Base-by-base conservation (phyloP, 805 yeast species). In the Monosporozyma siamensis region DNA sequence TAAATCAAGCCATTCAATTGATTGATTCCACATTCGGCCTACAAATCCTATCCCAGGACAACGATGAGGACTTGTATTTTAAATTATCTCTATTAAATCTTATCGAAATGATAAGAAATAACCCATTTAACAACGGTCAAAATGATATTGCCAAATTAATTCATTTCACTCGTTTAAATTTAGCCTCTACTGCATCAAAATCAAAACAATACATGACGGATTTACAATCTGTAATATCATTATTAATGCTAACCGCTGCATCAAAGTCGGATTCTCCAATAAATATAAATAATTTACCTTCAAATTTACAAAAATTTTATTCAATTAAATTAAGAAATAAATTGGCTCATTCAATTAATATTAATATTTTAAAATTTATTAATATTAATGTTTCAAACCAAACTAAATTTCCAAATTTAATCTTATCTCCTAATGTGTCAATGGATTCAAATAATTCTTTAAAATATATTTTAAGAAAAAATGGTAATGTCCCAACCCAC, bases 151-250 rank as follows among this genome's bases (percentile, higher is more conserved):
- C 72, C 43, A 67, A 63, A 12, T 70, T 82, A 3, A 69, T 82
- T 17, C 56, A 64, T 7, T 82, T 82, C 61, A 80, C 83, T 7
- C 70, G 78, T 46, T 74, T 71, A 17, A 79, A 79, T 53, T 59
- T 84, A 48, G 75, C 85, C 4, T 68, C 69, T 47, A 76, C 80
- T 45, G 82, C 80, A 1, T 69, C 82, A 2, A 70, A 73, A 40
- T 78, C 79, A 38, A 66, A 66, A 48, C 67, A 67, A 44, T 76
- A 82, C 46, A 69, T 87, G 61, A 74, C 75, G 42, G 90, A 85
- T 49, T 64, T 88, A 47, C 95, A 89, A 56, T 67, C 80, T 35
- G 79, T 94, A 2, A 84, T 88, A 92, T 86, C 95, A 18, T 67
- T 88, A 46, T 64, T 88, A 29, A 76, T 77, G 30, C 72, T 71